Base-by-base conservation (phyloP, 2,329 filamentous ascomycete species). In the Nigrospora sphaerica region DNA sequence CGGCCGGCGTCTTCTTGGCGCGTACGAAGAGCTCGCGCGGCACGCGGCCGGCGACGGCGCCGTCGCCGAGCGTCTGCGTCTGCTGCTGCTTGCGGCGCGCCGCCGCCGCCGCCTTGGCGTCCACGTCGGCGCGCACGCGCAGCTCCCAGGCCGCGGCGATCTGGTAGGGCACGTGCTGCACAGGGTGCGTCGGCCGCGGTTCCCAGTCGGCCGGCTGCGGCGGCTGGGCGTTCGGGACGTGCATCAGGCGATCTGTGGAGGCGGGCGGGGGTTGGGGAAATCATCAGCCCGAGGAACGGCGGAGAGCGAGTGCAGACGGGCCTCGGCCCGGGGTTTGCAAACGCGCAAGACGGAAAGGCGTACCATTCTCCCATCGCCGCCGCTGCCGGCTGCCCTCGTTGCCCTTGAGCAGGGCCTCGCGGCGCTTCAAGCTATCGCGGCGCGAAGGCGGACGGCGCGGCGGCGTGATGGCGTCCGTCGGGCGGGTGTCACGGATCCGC, bases 281-380 rank as follows among this genome's bases (percentile, higher is more conserved):
- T 28, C 10, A 34, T 43, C 32, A 17, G 35, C 9, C 32, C 32
- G 23, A 16, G 42, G 17, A 37, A 44, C 40, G 41, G 17, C 6
- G 35, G 35, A 47, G 12, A 19, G 10, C 31, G 28, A 32, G 19
- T 23, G 33, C 18, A 28, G 37, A n/a, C n/a, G 32, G n/a, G 16
- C 18, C 6, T 9, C 33, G 13, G 40, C 31, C 23, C 6, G 7
- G 19, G 7, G 2, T 28, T 7, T 9, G n/a, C n/a, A n/a, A n/a
- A 6, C 23, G 23, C 23, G 49, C 2, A 52, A 39, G 16, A 16
- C 32, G 42, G 43, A 46, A 33, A 39, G 46, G 59, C 68, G 54
- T 76, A 95, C 89, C 88, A 66, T 97, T 98, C 72, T 98, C 93
- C 90, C 91, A 97, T 46, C 92, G 78, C 57, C 92, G 84, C 42